These are phyloP conservation scores for Lithospermum erythrorhizon DNA, from an alignment of 257 asterid species.

Conservation along the genomic window DNA sequence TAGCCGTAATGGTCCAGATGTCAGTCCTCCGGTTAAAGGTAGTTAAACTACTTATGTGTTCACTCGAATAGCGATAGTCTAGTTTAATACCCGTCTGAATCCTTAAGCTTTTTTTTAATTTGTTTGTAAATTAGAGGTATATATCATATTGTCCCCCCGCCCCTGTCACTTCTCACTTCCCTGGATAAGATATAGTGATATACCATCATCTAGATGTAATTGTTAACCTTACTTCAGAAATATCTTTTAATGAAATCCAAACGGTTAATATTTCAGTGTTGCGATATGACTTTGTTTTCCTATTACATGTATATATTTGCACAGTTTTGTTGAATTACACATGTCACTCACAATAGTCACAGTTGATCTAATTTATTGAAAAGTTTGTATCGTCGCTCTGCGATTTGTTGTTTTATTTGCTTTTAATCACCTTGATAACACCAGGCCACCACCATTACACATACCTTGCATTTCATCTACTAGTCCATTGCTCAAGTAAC, in stretches of 20 bases:
- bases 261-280: too few species aligned
- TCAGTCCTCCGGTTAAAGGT: conserved; percentile 15
- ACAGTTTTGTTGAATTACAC: not conserved
- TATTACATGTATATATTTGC: not conserved
- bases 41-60: conserved; percentile 1
- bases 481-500: not conserved
- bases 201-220: not conserved
- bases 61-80: not conserved
- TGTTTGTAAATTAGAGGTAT: not conserved
- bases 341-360: not conserved
- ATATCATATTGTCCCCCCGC: not conserved
- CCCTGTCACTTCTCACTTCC: not conserved
- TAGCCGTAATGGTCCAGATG: conserved; percentile 17
- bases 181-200: not conserved
- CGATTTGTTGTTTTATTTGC: not conserved
- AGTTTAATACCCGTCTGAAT: not conserved
- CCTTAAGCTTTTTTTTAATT: not conserved
- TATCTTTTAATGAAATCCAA: too few species aligned
- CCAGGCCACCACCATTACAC: too few species aligned
- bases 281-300: not conserved
- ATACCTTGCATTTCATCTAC: not conserved
- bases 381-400: not conserved
- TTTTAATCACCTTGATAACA: too few species aligned
- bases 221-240: not conserved
- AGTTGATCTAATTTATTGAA: not conserved